phyloP scores from a whole-genome alignment of 768 basidiomycete genomes.

The Royoungia palumana region DNA sequence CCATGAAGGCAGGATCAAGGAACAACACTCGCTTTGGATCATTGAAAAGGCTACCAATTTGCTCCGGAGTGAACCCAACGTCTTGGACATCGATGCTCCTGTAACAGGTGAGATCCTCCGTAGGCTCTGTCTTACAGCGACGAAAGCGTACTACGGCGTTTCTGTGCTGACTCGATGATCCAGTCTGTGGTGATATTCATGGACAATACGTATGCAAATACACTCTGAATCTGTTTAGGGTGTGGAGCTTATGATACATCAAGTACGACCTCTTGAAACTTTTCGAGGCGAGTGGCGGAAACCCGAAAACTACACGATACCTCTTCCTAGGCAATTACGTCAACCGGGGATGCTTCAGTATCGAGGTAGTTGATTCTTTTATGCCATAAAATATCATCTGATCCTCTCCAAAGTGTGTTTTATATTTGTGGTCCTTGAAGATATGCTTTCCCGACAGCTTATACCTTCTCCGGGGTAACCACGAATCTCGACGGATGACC shows the following conservation, averaged over 20 bases:
- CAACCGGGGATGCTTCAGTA: conserved; percentile 72
- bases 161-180: conserved; percentile 3
- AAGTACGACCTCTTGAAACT: conserved; percentile 79
- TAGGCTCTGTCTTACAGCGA: no score
- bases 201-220: conserved; percentile 27
- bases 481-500: conserved; percentile 63
- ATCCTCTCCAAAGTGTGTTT: conserved; percentile 39
- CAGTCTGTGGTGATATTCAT: conserved; percentile 20
- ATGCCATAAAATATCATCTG: not conserved
- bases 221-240: not conserved
- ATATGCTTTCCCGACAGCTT: conserved; percentile 60
- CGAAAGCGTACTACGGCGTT: conserved; percentile 39
- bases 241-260: conserved; percentile 10
- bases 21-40: conserved; percentile 67
- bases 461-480: conserved; percentile 61
- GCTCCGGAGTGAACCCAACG: conserved; percentile 56
- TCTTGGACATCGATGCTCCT: conserved; percentile 68
- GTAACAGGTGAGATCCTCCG: conserved; percentile 53
- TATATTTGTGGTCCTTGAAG: conserved; percentile 62
- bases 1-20: conserved; percentile 61
- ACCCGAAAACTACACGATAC: conserved; percentile 69
- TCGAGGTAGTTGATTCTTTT: conserved; percentile 47
- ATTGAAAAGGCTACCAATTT: conserved; percentile 56
- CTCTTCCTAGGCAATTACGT: conserved; percentile 76
- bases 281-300: conserved; percentile 74